Base-by-base conservation (phyloP, 2,329 filamentous ascomycete species). In the Aureobasidium musti region DNA sequence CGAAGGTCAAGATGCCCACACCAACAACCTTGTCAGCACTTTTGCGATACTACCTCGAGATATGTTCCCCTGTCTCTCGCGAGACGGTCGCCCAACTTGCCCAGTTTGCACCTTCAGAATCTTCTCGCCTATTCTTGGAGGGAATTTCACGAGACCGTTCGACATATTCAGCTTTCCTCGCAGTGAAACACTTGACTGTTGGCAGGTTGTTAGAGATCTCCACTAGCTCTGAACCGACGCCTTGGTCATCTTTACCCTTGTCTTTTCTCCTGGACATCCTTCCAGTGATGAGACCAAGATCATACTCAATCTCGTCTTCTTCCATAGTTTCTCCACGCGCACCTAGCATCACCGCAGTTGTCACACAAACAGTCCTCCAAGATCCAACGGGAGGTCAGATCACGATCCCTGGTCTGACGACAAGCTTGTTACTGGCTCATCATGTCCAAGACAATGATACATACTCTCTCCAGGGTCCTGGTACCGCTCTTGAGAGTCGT, bases 11-110 rank as follows among this genome's bases (percentile, higher is more conserved):
- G 45, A 63, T 82, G 0, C 80, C 80, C 1, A 78, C 76, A 2
- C 78, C 78, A 0, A 80, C 77, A 1, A 79, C 79, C 0, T 69
- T 77, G 5, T 69, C 77, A 1, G 76, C 77, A 0, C 74, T 81
- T 3, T 78, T 83, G 69, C 73, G 76, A 6, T 75, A 82, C 68
- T 80, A 83, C 64, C 76, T 84, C 1, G 82, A 84, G 63, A 80
- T 83, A 68, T 75, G 79, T 67, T 77, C 73, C 1, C 76, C 78
- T 2, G 73, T 82, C 5, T 74, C 79, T 2, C 73, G 79, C 50
- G 79, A 81, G 56, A 75, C 73, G 6, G 71, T 80, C 11, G 67
- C 74, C 5, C 69, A 75, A 2, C 70, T 82, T 2, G 73, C 76
- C 1, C 74, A 77, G 30, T 82, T 81, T 68, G 77, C 80, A 7